Percentiles rank a stretch among this genome's conserved stretches.
These are phyloP conservation scores for Isabelozyma heimii DNA, from an alignment of 805 yeast species.

Conservation along the genomic window DNA sequence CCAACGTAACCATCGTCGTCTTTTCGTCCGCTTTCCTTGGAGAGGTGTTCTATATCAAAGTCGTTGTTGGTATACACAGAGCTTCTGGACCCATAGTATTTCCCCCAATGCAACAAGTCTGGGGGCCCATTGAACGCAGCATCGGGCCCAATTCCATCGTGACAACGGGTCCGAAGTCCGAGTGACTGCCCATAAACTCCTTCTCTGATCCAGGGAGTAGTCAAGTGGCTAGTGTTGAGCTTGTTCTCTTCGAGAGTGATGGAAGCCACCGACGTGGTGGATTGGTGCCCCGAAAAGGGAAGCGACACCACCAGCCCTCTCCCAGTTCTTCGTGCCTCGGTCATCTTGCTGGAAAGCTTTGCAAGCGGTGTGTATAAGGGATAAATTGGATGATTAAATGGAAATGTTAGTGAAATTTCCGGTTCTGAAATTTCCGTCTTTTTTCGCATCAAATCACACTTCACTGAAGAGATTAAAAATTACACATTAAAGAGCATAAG, in stretches of 20 bases:
- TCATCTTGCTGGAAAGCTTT: not conserved
- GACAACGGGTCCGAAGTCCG: slow-evolving; percentile 21
- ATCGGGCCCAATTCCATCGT: slow-evolving; percentile 11
- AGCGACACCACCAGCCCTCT: not conserved
- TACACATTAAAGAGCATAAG: no score
- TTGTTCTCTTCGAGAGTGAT: not conserved
- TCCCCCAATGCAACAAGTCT: slow-evolving; percentile 39
- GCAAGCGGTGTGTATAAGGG: not conserved
- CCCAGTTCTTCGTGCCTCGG: not conserved
- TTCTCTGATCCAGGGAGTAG: slow-evolving; percentile 25
- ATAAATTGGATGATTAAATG: no score
- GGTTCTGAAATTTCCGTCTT: no score
- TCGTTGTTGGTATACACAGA: slow-evolving; percentile 24
- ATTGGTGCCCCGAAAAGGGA: not conserved
- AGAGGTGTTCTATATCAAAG: slow-evolving; percentile 13
- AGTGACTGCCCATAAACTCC: slow-evolving; percentile 25
- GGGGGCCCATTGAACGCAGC: slow-evolving; percentile 28
- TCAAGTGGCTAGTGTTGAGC: not conserved
- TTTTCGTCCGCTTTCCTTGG: slow-evolving; percentile 7
- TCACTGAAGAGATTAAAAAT: no score
- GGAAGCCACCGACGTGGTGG: not conserved
- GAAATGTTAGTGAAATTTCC: no score
- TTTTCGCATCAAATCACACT: no score
- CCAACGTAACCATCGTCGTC: slow-evolving; percentile 42
- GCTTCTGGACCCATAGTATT: slow-evolving; percentile 29